A percentile compares a stretch with the other conserved stretches of the same genome.
phyloP scores from a whole-genome alignment of 2,329 filamentous ascomycete genomes.

The Didymella lethalis region DNA sequence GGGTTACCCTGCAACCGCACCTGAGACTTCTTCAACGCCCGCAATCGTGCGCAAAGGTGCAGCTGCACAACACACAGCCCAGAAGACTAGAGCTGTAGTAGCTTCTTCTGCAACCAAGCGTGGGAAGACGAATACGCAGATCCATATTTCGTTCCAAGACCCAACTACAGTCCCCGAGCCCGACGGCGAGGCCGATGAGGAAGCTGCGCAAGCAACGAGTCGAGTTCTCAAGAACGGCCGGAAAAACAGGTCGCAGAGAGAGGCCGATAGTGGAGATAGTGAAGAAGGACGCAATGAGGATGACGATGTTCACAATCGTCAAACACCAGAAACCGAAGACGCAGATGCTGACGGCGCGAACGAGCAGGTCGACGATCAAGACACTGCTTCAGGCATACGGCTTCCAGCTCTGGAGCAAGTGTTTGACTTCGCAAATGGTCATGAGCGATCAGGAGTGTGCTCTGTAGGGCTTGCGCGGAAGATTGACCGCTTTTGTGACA shows the following conservation, averaged over 20 bases:
- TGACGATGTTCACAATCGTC: neutral
- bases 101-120: neutral
- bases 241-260: neutral
- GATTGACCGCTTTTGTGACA: constrained; percentile 27
- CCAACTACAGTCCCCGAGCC: neutral
- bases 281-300: neutral
- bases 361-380: neutral
- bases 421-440: constrained; percentile 33
- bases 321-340: neutral
- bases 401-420: constrained; percentile 24
- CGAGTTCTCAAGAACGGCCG: neutral
- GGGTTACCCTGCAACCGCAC: neutral
- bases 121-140: neutral
- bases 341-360: neutral
- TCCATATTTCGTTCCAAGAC: neutral
- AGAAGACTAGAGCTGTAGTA: neutral
- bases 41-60: neutral
- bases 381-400: neutral
- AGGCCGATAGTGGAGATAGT: neutral
- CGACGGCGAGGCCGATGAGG: neutral
- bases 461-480: constrained; percentile 24
- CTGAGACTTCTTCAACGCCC: neutral
- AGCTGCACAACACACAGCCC: neutral
- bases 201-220: too few species aligned
- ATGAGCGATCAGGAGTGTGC: constrained; percentile 29